phyloP scores from a whole-genome alignment of 257 asterid species.

The Nicotiana knightiana region DNA sequence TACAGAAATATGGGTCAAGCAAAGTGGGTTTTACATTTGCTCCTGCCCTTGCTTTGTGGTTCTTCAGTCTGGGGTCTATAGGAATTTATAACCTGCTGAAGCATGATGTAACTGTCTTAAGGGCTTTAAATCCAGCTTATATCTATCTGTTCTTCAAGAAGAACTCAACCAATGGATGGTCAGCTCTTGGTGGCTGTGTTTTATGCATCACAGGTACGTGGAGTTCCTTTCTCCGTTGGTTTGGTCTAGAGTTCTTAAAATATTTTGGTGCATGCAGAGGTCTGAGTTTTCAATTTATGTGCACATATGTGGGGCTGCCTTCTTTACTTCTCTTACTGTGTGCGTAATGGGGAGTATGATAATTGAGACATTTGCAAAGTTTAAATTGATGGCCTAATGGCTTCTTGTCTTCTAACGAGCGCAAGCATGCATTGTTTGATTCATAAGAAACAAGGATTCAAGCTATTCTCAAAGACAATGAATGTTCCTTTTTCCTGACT shows the following conservation, averaged over 20 bases:
- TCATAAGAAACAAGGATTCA: background rate
- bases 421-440: background rate
- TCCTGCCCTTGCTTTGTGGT: conserved; percentile 96
- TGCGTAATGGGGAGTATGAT: background rate
- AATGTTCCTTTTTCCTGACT: background rate
- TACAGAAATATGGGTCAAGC: conserved; percentile 81
- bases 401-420: background rate
- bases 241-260: background rate
- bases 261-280: background rate
- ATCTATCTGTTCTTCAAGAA: conserved; percentile 77
- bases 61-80: conserved; percentile 73
- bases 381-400: background rate
- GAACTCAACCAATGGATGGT: conserved; percentile 65
- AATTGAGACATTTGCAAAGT: background rate
- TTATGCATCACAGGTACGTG: conserved; percentile 86
- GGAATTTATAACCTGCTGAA: conserved; percentile 80
- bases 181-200: conserved; percentile 99
- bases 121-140: conserved; percentile 78
- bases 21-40: conserved; percentile 92
- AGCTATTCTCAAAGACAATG: background rate
- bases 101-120: conserved; percentile 60
- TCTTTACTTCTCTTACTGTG: background rate
- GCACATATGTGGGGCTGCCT: background rate
- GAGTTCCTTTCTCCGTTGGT: background rate
- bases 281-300: background rate